Evolutionary conservation across 495 filamentous ascomycete genomes (phyloP).

Genomic region (Cladorrhinum samala): DNA sequence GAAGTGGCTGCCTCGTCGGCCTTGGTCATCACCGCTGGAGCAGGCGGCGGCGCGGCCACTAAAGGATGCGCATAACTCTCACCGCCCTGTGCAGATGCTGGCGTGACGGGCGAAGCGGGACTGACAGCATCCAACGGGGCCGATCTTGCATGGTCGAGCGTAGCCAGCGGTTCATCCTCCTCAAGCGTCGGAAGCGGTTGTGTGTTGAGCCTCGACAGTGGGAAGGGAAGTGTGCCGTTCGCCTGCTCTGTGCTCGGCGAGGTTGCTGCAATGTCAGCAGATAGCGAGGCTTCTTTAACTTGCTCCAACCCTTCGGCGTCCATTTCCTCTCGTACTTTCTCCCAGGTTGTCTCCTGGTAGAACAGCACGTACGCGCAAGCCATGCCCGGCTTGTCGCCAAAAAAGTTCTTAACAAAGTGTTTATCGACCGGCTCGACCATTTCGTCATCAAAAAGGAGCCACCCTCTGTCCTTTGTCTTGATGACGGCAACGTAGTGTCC

Average conservation of each 20-base stretch:
- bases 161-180: constrained; percentile 46
- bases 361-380: constrained; percentile 97
- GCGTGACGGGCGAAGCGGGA: constrained; percentile 2
- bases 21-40: constrained; percentile 22
- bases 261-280: constrained; percentile 45
- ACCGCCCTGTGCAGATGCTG: constrained; percentile 27
- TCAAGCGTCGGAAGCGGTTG: constrained; percentile 38
- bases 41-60: constrained; percentile 26
- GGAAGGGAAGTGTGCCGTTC: constrained; percentile 31
- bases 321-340: constrained; percentile 74
- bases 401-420: constrained; percentile 94
- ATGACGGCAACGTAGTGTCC: constrained; percentile 97
- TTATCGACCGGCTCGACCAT: constrained; percentile 98
- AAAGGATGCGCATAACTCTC: constrained; percentile 19
- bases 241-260: constrained; percentile 24
- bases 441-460: constrained; percentile 96
- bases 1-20: constrained; percentile 28
- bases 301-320: constrained; percentile 72
- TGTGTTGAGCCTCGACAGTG: constrained; percentile 35
- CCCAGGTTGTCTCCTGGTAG: constrained; percentile 92
- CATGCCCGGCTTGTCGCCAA: constrained; percentile 83
- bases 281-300: constrained; percentile 49
- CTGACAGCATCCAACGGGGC: constrained; percentile 41
- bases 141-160: constrained; percentile 55
- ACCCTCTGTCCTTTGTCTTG: constrained; percentile 93